A percentile compares a stretch with the other conserved stretches of the same genome.
These are phyloP conservation scores for Arabidopsis lyrata DNA, from an alignment of 441 rosid genomes.

Conservation along the genomic window DNA sequence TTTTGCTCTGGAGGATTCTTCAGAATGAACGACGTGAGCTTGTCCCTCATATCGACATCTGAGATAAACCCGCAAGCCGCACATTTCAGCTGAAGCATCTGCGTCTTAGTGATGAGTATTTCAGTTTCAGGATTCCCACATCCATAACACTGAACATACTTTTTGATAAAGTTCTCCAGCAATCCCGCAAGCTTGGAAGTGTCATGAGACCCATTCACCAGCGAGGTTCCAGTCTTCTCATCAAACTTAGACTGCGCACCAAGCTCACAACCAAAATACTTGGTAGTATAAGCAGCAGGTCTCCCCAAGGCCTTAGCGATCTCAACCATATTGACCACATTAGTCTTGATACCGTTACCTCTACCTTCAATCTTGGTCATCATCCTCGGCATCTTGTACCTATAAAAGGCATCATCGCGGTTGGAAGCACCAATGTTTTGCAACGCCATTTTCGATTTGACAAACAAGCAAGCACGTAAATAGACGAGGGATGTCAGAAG, in stretches of 20 bases:
- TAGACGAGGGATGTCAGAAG: slow-evolving; percentile 34
- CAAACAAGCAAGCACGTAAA: slow-evolving; percentile 22
- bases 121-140: slow-evolving; percentile 98
- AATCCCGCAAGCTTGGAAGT: slow-evolving; percentile 84
- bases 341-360: slow-evolving; percentile 95
- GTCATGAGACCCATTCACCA: slow-evolving; percentile 90
- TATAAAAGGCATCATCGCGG: slow-evolving; percentile 95
- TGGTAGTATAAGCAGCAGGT: slow-evolving; percentile 86
- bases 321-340: slow-evolving; percentile 93
- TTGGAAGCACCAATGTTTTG: slow-evolving; percentile 95
- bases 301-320: slow-evolving; percentile 94
- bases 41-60: slow-evolving; percentile 95
- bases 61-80: slow-evolving; percentile 52
- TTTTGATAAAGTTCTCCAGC: slow-evolving; percentile 90
- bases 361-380: slow-evolving; percentile 91
- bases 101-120: slow-evolving; percentile 75
- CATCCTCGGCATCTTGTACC: slow-evolving; percentile 99
- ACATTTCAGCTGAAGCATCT: slow-evolving; percentile 85
- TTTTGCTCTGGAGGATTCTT: slow-evolving; percentile 87
- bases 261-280: slow-evolving; percentile 95
- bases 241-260: slow-evolving; percentile 85
- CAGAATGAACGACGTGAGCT: slow-evolving; percentile 79
- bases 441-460: slow-evolving; percentile 58
- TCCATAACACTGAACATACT: slow-evolving; percentile 94
- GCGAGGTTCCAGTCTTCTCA: slow-evolving; percentile 52